phyloP scores from a whole-genome alignment of 495 filamentous ascomycete genomes.

The Penicillium flavigenum region DNA sequence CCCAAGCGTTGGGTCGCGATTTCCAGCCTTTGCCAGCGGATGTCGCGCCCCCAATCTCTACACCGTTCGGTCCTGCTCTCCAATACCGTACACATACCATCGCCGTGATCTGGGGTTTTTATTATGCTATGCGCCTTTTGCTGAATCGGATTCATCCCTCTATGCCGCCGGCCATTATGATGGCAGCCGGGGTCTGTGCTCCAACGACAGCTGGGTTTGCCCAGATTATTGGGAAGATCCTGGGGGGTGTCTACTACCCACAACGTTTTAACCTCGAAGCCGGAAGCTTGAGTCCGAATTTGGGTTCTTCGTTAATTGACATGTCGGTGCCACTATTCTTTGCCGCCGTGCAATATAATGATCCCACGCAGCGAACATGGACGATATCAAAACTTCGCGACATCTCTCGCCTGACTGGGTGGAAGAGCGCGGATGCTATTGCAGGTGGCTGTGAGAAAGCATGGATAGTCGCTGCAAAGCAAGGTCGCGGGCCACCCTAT shows the following conservation, averaged over 20 bases:
- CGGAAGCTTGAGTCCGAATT: constrained; percentile 68
- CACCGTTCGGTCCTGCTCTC: constrained; percentile 81
- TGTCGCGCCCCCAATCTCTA: constrained; percentile 56
- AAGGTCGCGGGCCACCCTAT: constrained; percentile 77
- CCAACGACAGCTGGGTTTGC: constrained; percentile 66
- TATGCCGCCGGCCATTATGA: constrained; percentile 91
- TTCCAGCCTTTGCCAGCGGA: constrained; percentile 80
- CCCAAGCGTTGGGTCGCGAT: constrained; percentile 64
- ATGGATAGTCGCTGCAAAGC: constrained; percentile 70
- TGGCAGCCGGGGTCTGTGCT: constrained; percentile 72
- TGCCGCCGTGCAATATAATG: constrained; percentile 76
- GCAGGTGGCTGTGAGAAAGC: constrained; percentile 78
- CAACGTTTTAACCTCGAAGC: constrained; percentile 58
- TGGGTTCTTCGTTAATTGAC: constrained; percentile 80
- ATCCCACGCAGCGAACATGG: constrained; percentile 72
- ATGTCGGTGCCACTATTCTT: constrained; percentile 79
- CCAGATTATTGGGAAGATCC: constrained; percentile 74
- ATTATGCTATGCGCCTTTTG: constrained; percentile 77
- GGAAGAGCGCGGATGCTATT: constrained; percentile 77
- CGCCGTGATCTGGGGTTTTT: constrained; percentile 79
- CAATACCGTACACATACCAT: constrained; percentile 85
- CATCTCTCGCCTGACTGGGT: constrained; percentile 79
- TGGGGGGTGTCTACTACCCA: constrained; percentile 67
- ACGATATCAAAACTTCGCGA: constrained; percentile 67
- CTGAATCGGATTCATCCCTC: constrained; percentile 75